phyloP scores from a whole-genome alignment of 2,329 filamentous ascomycete species.

The Ophiostoma piceae region DNA sequence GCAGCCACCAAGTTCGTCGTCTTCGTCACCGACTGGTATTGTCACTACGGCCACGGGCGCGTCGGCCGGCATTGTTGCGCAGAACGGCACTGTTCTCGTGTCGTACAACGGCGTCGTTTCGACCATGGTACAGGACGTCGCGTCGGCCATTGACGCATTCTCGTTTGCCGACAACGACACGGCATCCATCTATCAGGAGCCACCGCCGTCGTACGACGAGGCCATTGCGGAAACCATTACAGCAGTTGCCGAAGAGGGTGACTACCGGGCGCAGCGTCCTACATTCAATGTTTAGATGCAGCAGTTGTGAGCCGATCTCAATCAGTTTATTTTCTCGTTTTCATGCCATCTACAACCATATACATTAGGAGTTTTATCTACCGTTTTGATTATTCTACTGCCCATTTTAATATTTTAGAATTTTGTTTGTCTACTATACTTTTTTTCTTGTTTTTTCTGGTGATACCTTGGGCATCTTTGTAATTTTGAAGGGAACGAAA shows the following conservation, averaged over 20 bases:
- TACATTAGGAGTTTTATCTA: neutral
- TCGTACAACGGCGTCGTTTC: conserved; percentile 22
- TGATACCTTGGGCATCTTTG: neutral
- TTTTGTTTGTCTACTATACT: neutral
- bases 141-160: conserved; percentile 23
- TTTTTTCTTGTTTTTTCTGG: neutral
- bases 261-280: neutral
- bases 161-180: conserved; percentile 20
- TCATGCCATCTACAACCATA: neutral
- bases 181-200: conserved; percentile 54
- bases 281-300: neutral
- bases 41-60: neutral
- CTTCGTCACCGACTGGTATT: neutral
- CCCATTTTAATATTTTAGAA: neutral
- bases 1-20: neutral
- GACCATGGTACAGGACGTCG: conserved; percentile 20
- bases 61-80: conserved; percentile 15
- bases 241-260: conserved; percentile 1
- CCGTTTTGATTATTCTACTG: neutral
- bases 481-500: neutral
- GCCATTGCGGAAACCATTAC: conserved; percentile 59
- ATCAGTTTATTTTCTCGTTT: too few relatives aligned
- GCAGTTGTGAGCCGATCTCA: too few relatives aligned
- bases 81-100: conserved; percentile 18
- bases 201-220: conserved; percentile 93